These are phyloP conservation scores for Coemansia sp. DNA, from an alignment of 192 early-diverging fungal species.

Conservation along the genomic window DNA sequence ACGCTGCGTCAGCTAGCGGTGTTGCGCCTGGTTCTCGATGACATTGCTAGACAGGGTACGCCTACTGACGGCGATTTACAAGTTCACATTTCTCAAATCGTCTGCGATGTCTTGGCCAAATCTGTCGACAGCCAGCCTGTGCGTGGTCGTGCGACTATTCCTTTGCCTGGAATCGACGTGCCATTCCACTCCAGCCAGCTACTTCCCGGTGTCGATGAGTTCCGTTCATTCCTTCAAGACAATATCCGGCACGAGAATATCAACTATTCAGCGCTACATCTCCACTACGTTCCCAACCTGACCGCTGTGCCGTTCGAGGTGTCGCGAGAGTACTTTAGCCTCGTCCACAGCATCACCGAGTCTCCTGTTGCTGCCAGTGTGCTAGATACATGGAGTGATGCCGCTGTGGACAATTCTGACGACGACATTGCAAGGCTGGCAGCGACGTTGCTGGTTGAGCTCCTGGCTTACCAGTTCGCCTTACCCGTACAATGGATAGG, in stretches of 20 bases:
- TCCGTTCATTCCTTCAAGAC: constrained; percentile 76
- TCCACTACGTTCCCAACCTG: constrained; percentile 93
- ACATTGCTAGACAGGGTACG: constrained; percentile 66
- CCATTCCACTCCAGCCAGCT: constrained; percentile 89
- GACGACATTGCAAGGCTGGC: constrained; percentile 73
- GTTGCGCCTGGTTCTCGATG: constrained; percentile 82
- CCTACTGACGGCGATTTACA: constrained; percentile 80
- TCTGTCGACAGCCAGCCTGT: constrained; percentile 63
- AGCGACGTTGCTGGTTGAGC: constrained; percentile 77
- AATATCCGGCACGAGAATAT: constrained; percentile 70
- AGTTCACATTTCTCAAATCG: constrained; percentile 74
- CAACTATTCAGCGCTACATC: constrained; percentile 65
- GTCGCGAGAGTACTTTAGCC: constrained; percentile 72
- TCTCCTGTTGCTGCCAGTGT: constrained; percentile 67
- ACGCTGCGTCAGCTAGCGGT: constrained; percentile 76
- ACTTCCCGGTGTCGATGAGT: constrained; percentile 72
- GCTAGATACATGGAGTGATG: constrained; percentile 64
- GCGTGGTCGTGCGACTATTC: constrained; percentile 85
- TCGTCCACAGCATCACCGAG: constrained; percentile 69
- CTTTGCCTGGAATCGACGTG: constrained; percentile 87
- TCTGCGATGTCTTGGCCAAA: constrained; percentile 63
- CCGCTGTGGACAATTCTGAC: constrained; percentile 41
- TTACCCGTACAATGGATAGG: constrained; percentile 93
- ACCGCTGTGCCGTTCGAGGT: constrained; percentile 87
- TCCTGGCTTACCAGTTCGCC: constrained; percentile 92